A percentile compares a stretch with the other conserved stretches of the same genome.
These are phyloP conservation scores for Bathelium albidoporum DNA, from an alignment of 495 filamentous ascomycete species.

Conservation along the genomic window DNA sequence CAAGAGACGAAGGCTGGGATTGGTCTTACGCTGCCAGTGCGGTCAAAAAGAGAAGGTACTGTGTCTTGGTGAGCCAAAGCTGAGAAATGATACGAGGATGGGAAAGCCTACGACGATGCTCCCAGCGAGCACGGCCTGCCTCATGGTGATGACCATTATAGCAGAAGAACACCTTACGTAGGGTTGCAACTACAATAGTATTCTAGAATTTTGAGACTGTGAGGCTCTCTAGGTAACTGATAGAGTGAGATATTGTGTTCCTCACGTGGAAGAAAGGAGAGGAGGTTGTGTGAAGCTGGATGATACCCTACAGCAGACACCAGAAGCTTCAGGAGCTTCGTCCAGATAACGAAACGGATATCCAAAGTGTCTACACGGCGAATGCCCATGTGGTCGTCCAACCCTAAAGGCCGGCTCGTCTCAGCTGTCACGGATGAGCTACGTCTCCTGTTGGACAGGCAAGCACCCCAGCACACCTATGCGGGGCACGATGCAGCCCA, in stretches of 20 bases:
- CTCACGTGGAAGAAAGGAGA: too few species aligned
- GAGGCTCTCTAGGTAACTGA: too few species aligned
- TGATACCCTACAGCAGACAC: background rate
- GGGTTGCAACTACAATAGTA: background rate
- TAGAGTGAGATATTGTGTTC: too few species aligned
- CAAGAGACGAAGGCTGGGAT: background rate
- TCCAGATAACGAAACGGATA: background rate
- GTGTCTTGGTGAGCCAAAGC: conserved; percentile 5
- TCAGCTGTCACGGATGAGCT: background rate
- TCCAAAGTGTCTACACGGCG: background rate
- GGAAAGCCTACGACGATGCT: conserved; percentile 17
- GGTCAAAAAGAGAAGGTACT: conserved; percentile 28
- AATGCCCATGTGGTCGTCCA: background rate
- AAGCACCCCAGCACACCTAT: background rate
- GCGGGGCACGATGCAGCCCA: background rate
- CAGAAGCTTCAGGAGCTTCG: background rate
- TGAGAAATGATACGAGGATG: background rate
- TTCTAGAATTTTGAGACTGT: too few species aligned
- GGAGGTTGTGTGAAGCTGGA: background rate
- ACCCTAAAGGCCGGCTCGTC: background rate
- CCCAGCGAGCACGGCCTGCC: conserved; percentile 14
- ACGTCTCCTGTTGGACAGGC: background rate
- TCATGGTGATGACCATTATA: conserved; percentile 16
- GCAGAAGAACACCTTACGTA: background rate
- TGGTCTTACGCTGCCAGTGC: conserved; percentile 20